Evolutionary conservation across 2,329 filamentous ascomycete genomes (phyloP), one percentile per base, ranked within the genome.

Genomic region (Trichoderma sp.): DNA sequence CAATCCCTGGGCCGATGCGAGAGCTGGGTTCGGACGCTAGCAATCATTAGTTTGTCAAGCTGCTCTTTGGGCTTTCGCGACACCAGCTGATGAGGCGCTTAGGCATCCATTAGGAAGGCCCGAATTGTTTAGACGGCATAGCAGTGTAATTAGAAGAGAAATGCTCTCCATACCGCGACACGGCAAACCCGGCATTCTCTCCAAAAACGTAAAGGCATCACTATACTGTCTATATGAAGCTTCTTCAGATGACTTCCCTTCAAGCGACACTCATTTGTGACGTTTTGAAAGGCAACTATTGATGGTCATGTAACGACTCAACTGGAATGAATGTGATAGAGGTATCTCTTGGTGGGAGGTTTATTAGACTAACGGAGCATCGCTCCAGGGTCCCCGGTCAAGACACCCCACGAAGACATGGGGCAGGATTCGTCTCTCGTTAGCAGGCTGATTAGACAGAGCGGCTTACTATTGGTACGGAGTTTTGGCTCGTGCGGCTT

Each of bases 261-360:
- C 33, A 21, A 18, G 16, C 24, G 35, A 11, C 2, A 31, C 29
- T 2, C 2, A 33, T 50, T 35, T 62, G 62, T 56, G 12, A 69
- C 12, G 12, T 31, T n/a, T 66, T 66, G 0, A 24, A 63, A 63
- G 2, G 18, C 18, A 33, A 0, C 35, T 38, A 6, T 24, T 24
- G 18, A 59, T 71, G 41, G 60, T 64, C 71, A 73, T 73, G 71
- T 73, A 73, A 73, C 71, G 29, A 56, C 31, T 35, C n/a, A 5
- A 53, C 18, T 63, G 31, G 18, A n/a, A 38, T 24, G 59, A n/a
- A n/a, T 31, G 38, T 62, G 24, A 71, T 72, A 14, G 35, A 38
- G 35, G 18, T 56, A 56, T 56, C 21, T 31, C 29, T 14, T 45
- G 7, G 21, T 24, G 38, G 60, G 67, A 71, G 56, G 33, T 21